These are phyloP conservation scores for Udeniomyces megalosporus DNA, from an alignment of 768 basidiomycete genomes.

Conservation along the genomic window DNA sequence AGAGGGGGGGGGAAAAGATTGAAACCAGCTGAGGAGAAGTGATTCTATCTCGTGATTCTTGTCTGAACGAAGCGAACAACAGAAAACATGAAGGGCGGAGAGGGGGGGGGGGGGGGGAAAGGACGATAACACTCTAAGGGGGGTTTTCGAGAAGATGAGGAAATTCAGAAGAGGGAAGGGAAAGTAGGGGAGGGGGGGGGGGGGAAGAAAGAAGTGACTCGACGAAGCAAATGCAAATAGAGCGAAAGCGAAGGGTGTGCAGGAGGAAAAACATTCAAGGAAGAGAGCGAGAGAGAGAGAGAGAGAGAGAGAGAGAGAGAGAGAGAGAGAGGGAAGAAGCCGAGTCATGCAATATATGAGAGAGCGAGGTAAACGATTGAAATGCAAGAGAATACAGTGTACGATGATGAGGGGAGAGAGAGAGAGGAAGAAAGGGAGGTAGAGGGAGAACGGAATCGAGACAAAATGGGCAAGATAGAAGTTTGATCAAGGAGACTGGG, in stretches of 20 bases:
- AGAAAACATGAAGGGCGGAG: too few species aligned
- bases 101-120: too few species aligned
- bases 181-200: not conserved
- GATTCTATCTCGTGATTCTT: too few species aligned
- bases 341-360: not conserved
- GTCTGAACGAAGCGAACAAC: too few species aligned
- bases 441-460: not conserved
- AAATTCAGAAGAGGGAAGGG: not conserved
- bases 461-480: not conserved
- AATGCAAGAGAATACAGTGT: not conserved
- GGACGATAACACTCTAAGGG: too few species aligned
- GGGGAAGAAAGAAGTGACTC: not conserved
- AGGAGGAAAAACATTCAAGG: too few species aligned
- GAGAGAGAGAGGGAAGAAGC: not conserved
- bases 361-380: not conserved
- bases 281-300: not conserved
- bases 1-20: not conserved
- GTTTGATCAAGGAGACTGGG: not conserved
- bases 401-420: not conserved
- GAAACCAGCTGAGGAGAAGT: not conserved
- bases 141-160: not conserved
- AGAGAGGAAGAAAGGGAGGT: not conserved
- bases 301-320: not conserved
- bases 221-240: not conserved
- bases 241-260: not conserved